These are phyloP conservation scores for Penicillium sp. DNA, from an alignment of 2,329 filamentous ascomycete genomes.

Conservation along the genomic window DNA sequence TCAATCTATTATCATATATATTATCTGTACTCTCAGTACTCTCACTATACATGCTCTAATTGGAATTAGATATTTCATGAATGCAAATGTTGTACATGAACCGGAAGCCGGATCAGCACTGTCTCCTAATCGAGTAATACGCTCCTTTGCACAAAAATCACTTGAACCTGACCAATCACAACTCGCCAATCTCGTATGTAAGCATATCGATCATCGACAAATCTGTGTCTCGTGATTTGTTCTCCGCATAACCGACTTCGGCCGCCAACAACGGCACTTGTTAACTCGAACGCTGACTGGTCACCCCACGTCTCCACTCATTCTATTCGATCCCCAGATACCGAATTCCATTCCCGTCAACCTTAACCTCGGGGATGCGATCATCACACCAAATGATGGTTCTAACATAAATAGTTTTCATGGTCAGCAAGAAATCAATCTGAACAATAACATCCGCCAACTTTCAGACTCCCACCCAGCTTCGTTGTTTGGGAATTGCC, in stretches of 20 bases:
- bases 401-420: conserved; percentile 18
- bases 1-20: background rate
- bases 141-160: background rate
- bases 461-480: background rate
- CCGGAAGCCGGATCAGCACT: background rate
- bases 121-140: background rate
- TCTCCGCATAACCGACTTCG: conserved; percentile 21
- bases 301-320: background rate
- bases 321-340: conserved; percentile 17
- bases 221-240: conserved; percentile 10
- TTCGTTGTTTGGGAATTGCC: too few relatives aligned
- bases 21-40: too few relatives aligned
- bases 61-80: background rate
- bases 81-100: background rate
- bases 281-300: background rate
- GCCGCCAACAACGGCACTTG: conserved; percentile 20
- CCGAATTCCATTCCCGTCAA: conserved; percentile 22
- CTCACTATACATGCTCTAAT: too few relatives aligned
- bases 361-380: conserved; percentile 22
- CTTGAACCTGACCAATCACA: background rate
- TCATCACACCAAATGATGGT: background rate
- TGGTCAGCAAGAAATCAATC: background rate
- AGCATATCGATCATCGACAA: background rate
- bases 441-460: background rate
- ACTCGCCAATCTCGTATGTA: background rate